These are phyloP conservation scores for Ilex paraguariensis DNA, from an alignment of 305 asterid genomes.

Conservation along the genomic window DNA sequence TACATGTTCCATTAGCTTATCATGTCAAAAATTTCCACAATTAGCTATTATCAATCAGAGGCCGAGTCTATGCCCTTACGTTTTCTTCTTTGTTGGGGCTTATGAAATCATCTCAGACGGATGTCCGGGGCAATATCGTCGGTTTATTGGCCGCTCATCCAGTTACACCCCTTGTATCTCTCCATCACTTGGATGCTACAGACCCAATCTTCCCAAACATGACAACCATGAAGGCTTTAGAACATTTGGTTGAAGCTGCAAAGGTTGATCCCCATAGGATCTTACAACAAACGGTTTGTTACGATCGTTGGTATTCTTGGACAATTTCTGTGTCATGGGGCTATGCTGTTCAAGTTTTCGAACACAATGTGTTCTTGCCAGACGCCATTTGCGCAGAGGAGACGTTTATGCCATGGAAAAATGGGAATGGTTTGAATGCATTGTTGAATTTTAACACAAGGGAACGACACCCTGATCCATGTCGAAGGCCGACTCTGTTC, in stretches of 20 bases:
- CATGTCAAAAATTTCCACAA: too few relatives aligned
- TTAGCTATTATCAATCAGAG: neutral
- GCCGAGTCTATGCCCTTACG: too few relatives aligned
- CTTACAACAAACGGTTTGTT: neutral
- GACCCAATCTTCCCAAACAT: neutral
- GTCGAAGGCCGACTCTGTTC: constrained; percentile 49
- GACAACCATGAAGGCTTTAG: neutral
- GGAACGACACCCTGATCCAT: constrained; percentile 44
- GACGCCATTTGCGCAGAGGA: constrained; percentile 50
- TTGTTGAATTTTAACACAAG: constrained; percentile 27
- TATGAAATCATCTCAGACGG: neutral
- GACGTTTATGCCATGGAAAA: constrained; percentile 52
- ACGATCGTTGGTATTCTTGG: neutral
- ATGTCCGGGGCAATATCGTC: neutral
- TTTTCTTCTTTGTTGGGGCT: neutral
- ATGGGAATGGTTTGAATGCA: constrained; percentile 10
- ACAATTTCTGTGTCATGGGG: neutral
- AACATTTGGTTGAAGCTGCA: neutral
- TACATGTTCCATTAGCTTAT: too few relatives aligned
- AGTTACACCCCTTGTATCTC: neutral
- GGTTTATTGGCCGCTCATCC: neutral
- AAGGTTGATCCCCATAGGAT: neutral
- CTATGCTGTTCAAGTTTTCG: neutral
- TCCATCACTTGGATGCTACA: neutral
- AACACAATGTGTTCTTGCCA: neutral